phyloP scores from a whole-genome alignment of 768 basidiomycete genomes.

The Cystobasidium ongulense region DNA sequence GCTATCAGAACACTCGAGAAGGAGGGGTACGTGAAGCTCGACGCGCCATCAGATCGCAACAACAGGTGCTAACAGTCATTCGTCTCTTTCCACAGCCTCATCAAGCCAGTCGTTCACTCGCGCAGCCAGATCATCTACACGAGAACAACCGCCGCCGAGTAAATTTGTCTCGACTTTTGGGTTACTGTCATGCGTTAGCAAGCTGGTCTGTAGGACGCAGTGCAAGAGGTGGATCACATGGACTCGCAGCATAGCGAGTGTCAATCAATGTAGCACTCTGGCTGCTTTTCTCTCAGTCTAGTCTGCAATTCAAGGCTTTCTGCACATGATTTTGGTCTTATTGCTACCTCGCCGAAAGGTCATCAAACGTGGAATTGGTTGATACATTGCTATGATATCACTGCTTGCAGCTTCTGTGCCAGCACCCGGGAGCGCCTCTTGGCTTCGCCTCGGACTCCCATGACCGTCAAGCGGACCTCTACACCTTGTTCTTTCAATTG shows the following conservation, averaged over 20 bases:
- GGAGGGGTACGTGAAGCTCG: slow-evolving; percentile 42
- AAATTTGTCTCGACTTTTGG: slow-evolving; percentile 21
- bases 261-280: background rate
- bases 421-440: slow-evolving; percentile 55
- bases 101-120: slow-evolving; percentile 96
- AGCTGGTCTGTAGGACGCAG: background rate
- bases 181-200: background rate
- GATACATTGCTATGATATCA: slow-evolving; percentile 2
- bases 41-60: background rate
- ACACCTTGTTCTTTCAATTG: slow-evolving; percentile 43
- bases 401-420: slow-evolving; percentile 46
- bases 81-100: slow-evolving; percentile 54
- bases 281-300: background rate
- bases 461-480: slow-evolving; percentile 63
- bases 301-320: background rate
- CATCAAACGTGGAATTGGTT: too few relatives aligned
- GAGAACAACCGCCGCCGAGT: slow-evolving; percentile 32
- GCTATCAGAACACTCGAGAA: slow-evolving; percentile 48
- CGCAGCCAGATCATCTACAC: slow-evolving; percentile 87
- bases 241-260: background rate
- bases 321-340: background rate
- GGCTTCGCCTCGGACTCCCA: slow-evolving; percentile 83
- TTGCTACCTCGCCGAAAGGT: too few relatives aligned
- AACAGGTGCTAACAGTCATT: background rate
- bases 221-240: background rate